Base-by-base conservation (phyloP, 2,329 filamentous ascomycete genomes). In the Triangularia verruculosa region DNA sequence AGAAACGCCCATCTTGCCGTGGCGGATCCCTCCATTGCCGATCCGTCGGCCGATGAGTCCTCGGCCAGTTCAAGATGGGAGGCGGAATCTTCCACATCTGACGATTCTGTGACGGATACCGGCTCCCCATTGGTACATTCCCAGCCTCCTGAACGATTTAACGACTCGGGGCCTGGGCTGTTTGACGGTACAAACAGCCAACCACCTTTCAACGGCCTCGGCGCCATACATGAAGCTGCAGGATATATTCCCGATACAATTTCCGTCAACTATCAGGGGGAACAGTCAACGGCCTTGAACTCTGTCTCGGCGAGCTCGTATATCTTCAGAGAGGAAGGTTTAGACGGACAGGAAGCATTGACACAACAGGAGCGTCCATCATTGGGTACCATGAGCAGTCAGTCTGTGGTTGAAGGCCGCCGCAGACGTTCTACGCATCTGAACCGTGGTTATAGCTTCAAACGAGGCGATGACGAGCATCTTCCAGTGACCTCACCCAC, bases 401-500 rank as follows among this genome's bases (percentile, higher is more conserved):
- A 52, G 24, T 25, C 17, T 12, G 17, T 25, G 47, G 47, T 52
- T 5, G 47, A 52, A n/a, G 17, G 24, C 47, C 47, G 17, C 4
- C 47, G 47, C 12, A 17, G 20, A 52, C 24, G 17, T 25, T 52
- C 17, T 52, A 7, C 47, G 24, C 47, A 25, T 52, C 47, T 54
- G 12, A 54, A 54, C 22, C 51, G 51, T 54, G 51, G 51, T 6
- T 63, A 63, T 28, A 59, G 56, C 13, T 63, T 63, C 28, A 55
- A 54, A 34, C 17, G 59, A 28, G 61, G 61, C 20, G 56, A 51
- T 25, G 61, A 63, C 57, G 61, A 63, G 6, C 24, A 30, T 15
- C 22, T 63, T 12, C 56, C 56, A 9, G 56, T 63, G 13, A 27
- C 56, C 7, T 32, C 56, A 22, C 20, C 30, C 54, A 28, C 20